Percentiles rank a stretch among this genome's conserved stretches.
phyloP scores from a whole-genome alignment of 352 stramenopile genomes.

The Phytophthora podocarpi region DNA sequence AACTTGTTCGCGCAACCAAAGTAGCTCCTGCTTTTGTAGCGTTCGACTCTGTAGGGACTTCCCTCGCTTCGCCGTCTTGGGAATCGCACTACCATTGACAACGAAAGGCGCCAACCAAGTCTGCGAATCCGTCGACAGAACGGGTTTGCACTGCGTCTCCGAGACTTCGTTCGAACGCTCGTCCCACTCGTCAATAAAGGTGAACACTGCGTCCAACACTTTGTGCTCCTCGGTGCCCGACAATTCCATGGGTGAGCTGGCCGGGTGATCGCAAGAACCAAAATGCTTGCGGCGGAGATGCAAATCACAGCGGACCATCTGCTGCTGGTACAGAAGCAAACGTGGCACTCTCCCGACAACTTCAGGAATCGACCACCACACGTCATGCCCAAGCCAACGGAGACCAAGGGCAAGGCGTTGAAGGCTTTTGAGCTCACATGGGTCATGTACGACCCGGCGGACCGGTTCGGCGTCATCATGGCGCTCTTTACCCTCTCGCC shows the following conservation, averaged over 20 bases:
- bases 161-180: neutral
- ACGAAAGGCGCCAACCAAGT: neutral
- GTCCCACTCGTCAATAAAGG: constrained; percentile 8
- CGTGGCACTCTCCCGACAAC: constrained; percentile 6
- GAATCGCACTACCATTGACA: neutral
- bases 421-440: constrained; percentile 80
- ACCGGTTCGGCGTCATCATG: constrained; percentile 72
- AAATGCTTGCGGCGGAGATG: constrained; percentile 1
- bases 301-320: constrained; percentile 23
- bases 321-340: constrained; percentile 11
- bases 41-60: neutral
- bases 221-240: neutral
- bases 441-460: constrained; percentile 75
- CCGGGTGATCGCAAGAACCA: no score
- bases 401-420: constrained; percentile 24
- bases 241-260: neutral
- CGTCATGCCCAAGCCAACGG: constrained; percentile 13
- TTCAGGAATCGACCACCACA: constrained; percentile 1
- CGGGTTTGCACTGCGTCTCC: no score
- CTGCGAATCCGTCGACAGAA: neutral
- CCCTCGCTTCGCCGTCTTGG: neutral
- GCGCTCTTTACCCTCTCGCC: constrained; percentile 80
- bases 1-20: neutral
- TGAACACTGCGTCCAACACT: constrained; percentile 1
- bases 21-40: neutral